Percentiles rank a stretch among this genome's conserved stretches.
phyloP scores from a whole-genome alignment of 768 basidiomycete species.

The Ramaria sp. region DNA sequence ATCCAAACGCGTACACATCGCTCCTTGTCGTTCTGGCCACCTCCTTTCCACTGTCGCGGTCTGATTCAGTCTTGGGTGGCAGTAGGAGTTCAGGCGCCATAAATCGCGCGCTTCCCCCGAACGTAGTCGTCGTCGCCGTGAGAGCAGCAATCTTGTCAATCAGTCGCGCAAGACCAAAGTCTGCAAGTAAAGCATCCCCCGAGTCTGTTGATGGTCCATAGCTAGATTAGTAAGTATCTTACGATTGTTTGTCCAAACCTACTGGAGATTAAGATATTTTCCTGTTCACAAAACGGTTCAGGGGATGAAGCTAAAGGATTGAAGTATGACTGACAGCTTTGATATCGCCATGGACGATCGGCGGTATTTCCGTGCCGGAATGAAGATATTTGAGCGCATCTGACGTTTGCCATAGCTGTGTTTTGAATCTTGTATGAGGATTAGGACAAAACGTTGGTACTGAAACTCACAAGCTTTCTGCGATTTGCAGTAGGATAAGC shows the following conservation, averaged over 20 bases:
- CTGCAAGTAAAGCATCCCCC: conserved; percentile 15
- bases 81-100: conserved; percentile 26
- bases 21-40: conserved; percentile 18
- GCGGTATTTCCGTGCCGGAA: neutral
- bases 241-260: neutral
- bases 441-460: neutral
- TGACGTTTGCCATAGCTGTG: conserved; percentile 1
- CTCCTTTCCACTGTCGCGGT: conserved; percentile 6
- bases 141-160: conserved; percentile 14
- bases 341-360: conserved; percentile 3
- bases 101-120: conserved; percentile 23
- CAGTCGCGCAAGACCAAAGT: conserved; percentile 25
- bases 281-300: neutral
- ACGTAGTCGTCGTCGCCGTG: conserved; percentile 17
- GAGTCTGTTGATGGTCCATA: neutral
- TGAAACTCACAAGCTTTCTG: neutral
- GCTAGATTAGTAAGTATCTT: neutral
- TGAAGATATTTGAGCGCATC: neutral
- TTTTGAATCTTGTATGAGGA: neutral
- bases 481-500: neutral
- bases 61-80: conserved; percentile 13
- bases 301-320: neutral
- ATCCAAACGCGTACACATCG: conserved; percentile 26
- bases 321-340: neutral
- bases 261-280: neutral